Evolutionary conservation across 2,329 filamentous ascomycete species (phyloP), one percentile per base, ranked within the genome.

Genomic region (Botrytis byssoidea): DNA sequence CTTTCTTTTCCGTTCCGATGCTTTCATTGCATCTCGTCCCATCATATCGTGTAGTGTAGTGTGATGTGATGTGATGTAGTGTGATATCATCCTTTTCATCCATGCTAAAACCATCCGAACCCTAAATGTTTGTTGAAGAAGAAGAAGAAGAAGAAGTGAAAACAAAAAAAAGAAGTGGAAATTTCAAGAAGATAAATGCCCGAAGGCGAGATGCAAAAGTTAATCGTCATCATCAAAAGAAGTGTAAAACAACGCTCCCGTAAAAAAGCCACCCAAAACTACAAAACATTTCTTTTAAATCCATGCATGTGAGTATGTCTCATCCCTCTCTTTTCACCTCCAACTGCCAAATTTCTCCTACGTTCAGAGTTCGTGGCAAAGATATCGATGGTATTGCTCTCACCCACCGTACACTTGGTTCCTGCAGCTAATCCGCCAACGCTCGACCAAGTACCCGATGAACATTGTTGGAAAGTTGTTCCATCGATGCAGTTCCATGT

Each of bases 401-500:
- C 79, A 0, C 86, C 86, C 0, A 76, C 74, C 0, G 77, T 75
- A 79, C 87, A 88, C 0, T 70, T 74, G 0, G 85, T 85, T 0
- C 87, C 87, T 0, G 79, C 76, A 0, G 86, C 83, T 9, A 88
- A 77, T 0, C 74, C 57, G 70, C 83, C 82, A 1, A 80, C 59
- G 0, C 79, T 75, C 4, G 86, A 85, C 87, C 87, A 88, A 0
- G 74, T 37, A 20, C 86, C 86, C 4, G 83, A 84, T 12, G 83
- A 86, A 73, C 87, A 88, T 40, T 86, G 86, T 79, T 88, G 86
- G 84, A 84, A 88, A 0, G 83, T 82, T 1, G 76, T 81, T 20
- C 86, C 85, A 0, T 79, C 81, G 4, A 87, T 80, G 74, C 87
- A 88, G 81, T 87, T 87, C 85, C 85, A 88, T 10, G 79, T 77